These are phyloP conservation scores for Colletotrichum chrysophilum DNA, from an alignment of 2,329 filamentous ascomycete species.

Conservation along the genomic window DNA sequence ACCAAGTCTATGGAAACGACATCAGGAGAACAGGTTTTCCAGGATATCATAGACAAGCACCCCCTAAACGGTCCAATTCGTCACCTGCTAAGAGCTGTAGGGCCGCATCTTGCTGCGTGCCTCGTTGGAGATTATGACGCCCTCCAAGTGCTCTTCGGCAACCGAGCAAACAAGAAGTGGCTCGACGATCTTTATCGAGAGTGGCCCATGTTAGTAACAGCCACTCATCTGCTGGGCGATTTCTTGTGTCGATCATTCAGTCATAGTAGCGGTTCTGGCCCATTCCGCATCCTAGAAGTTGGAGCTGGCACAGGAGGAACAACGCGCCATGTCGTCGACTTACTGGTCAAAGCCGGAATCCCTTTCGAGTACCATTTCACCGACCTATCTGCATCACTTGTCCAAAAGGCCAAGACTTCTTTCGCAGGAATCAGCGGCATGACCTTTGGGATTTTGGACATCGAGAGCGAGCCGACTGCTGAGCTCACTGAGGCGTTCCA, in stretches of 20 bases:
- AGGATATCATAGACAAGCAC: slow-evolving; percentile 28
- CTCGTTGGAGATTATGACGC: slow-evolving; percentile 40
- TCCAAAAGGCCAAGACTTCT: slow-evolving; percentile 29
- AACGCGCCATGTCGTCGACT: slow-evolving; percentile 33
- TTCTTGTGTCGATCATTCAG: slow-evolving; percentile 20
- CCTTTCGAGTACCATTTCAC: slow-evolving; percentile 46
- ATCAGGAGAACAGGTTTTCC: slow-evolving; percentile 24
- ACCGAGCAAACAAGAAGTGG: slow-evolving; percentile 26
- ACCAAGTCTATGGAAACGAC: not conserved
- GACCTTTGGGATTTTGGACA: slow-evolving; percentile 31
- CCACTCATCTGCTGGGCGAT: slow-evolving; percentile 24
- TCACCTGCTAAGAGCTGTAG: slow-evolving; percentile 36
- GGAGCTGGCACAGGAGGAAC: slow-evolving; percentile 50
- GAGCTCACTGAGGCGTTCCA: slow-evolving; percentile 28
- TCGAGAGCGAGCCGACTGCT: slow-evolving; percentile 28
- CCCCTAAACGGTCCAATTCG: slow-evolving; percentile 36
- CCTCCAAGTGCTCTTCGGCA: slow-evolving; percentile 43
- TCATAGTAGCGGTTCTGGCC: not conserved
- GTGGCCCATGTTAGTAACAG: slow-evolving; percentile 29
- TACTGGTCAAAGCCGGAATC: slow-evolving; percentile 27
- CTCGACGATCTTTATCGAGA: slow-evolving; percentile 41
- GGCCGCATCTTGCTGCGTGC: slow-evolving; percentile 38
- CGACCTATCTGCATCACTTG: slow-evolving; percentile 41
- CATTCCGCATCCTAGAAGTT: slow-evolving; percentile 45
- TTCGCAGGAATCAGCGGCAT: slow-evolving; percentile 27